These are phyloP conservation scores for Gaertneriomyces semiglobifer DNA, from an alignment of 192 early-diverging fungal genomes.

Conservation along the genomic window DNA sequence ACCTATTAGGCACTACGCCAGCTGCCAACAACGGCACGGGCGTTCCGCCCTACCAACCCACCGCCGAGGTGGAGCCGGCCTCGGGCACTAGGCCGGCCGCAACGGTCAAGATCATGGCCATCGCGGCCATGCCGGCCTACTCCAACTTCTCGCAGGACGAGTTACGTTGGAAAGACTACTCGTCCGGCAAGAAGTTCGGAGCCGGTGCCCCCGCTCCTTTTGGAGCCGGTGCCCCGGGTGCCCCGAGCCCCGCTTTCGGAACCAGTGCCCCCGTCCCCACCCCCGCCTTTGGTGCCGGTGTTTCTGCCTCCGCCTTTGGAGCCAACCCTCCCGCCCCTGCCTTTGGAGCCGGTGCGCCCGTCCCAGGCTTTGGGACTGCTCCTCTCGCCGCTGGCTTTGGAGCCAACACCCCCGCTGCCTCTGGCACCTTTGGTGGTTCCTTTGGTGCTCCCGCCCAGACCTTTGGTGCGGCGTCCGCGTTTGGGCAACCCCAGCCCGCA, in stretches of 20 bases:
- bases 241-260: conserved; percentile 42
- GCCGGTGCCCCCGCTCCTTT: conserved; percentile 34
- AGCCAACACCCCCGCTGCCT: too few species aligned
- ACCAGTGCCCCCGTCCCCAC: conserved; percentile 10
- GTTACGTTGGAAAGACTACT: conserved; percentile 85
- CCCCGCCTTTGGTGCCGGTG: conserved; percentile 23
- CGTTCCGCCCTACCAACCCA: conserved; percentile 41
- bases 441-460: conserved; percentile 18
- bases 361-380: too few species aligned
- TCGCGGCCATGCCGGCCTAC: conserved; percentile 85
- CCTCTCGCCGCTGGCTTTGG: too few species aligned
- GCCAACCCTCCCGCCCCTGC: conserved; percentile 5
- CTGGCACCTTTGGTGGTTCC: background rate
- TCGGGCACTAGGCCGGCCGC: conserved; percentile 41
- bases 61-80: conserved; percentile 45
- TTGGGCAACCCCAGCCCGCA: conserved; percentile 8
- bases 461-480: conserved; percentile 31
- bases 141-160: conserved; percentile 80
- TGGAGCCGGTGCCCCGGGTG: background rate
- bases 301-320: conserved; percentile 1
- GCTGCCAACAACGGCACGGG: conserved; percentile 40
- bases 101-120: conserved; percentile 57
- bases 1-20: too few species aligned
- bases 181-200: conserved; percentile 70
- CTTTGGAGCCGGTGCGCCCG: conserved; percentile 27